Evolutionary conservation across 371 early-diverging fungal genomes (phyloP).

Genomic region (Mortierella sp.): DNA sequence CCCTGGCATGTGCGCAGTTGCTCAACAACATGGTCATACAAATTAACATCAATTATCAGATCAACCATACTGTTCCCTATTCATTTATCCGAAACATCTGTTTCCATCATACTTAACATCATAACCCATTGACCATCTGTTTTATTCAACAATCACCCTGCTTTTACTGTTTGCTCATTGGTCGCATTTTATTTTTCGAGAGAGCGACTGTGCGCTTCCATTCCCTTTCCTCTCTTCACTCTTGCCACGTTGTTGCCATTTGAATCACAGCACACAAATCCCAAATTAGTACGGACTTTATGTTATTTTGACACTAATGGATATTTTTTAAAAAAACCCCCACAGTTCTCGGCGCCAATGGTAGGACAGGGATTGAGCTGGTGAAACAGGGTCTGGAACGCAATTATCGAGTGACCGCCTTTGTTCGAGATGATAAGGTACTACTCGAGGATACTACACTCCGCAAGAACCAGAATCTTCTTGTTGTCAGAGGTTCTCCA

Average conservation of each 20-base stretch:
- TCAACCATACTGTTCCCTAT: background rate
- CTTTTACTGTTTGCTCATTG: background rate
- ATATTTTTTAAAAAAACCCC: background rate
- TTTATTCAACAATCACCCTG: background rate
- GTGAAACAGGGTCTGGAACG: constrained; percentile 47
- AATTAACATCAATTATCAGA: background rate
- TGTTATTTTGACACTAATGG: too few species aligned
- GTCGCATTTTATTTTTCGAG: background rate
- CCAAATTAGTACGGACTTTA: background rate
- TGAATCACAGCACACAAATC: background rate
- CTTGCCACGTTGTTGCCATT: background rate
- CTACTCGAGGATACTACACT: constrained; percentile 38
- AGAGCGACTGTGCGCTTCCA: background rate
- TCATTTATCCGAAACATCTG: background rate
- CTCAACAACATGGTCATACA: background rate
- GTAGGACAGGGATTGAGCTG: constrained; percentile 47
- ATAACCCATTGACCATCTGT: background rate
- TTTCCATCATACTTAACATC: too few species aligned
- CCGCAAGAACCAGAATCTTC: constrained; percentile 51
- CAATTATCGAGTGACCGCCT: constrained; percentile 55
- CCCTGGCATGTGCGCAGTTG: background rate
- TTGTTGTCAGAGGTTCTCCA: constrained; percentile 49
- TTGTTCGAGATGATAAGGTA: constrained; percentile 50
- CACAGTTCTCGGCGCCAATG: constrained; percentile 52
- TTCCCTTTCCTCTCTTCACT: background rate